Conservation (phyloP, 768 basidiomycete species). For the Psilocybe tampanensis region DNA sequence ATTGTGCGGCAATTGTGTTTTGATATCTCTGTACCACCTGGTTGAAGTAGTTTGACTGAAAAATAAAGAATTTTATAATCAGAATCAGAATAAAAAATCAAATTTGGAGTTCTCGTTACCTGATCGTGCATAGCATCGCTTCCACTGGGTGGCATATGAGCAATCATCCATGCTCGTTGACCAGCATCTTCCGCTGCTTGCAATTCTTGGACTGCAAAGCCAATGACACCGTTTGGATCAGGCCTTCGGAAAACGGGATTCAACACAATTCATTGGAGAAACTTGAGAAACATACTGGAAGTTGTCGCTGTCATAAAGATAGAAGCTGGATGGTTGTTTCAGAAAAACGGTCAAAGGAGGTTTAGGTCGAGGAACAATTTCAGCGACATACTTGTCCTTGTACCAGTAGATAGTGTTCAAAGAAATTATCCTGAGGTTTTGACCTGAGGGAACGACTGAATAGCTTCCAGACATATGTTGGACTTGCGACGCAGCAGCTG, state of each 20-base stretch:
- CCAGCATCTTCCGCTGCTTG: constrained; percentile 63
- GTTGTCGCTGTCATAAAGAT: constrained; percentile 57
- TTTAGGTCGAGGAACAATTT: background rate
- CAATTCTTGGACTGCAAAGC: constrained; percentile 53
- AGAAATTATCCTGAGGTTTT: constrained; percentile 55
- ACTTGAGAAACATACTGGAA: constrained; percentile 37
- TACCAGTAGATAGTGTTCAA: constrained; percentile 67
- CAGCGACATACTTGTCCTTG: constrained; percentile 47
- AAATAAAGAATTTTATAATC: background rate
- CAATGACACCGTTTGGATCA: constrained; percentile 64
- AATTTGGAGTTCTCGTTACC: constrained; percentile 28
- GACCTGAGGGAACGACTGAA: constrained; percentile 47
- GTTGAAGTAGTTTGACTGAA: constrained; percentile 62
- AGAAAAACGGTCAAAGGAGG: background rate
- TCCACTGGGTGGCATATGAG: constrained; percentile 57
- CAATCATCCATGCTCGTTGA: constrained; percentile 64
- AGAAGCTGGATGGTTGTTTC: constrained; percentile 41
- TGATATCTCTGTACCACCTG: constrained; percentile 64
- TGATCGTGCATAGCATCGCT: constrained; percentile 54
- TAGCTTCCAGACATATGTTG: constrained; percentile 58
- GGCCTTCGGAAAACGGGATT: constrained; percentile 27
- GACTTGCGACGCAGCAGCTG: constrained; percentile 43
- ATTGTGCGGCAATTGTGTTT: constrained; percentile 59
- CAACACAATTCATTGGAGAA: background rate
- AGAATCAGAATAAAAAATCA: background rate